Conservation (phyloP, 2,329 filamentous ascomycete genomes). For the Ascochyta clinopodiicola region DNA sequence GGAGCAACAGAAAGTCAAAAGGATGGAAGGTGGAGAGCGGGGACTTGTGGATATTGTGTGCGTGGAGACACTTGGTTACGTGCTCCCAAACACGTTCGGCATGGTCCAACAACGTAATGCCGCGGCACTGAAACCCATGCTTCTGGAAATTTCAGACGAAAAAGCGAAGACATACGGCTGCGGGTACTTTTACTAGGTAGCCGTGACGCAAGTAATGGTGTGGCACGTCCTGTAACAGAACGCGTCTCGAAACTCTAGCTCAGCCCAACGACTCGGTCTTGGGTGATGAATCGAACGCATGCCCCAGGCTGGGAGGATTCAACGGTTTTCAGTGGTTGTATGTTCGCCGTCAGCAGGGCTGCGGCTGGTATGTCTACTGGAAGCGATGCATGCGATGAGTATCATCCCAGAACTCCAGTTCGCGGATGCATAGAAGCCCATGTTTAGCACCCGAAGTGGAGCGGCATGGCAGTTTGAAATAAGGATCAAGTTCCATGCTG, state of each 20-base stretch:
- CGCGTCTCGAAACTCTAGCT: slow-evolving; percentile 14
- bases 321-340: neutral
- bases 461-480: slow-evolving; percentile 8
- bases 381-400: slow-evolving; percentile 2
- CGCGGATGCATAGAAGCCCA: neutral
- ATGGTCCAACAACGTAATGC: slow-evolving; percentile 13
- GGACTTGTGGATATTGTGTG: slow-evolving; percentile 10
- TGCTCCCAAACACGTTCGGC: slow-evolving; percentile 11
- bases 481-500: neutral
- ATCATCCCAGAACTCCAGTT: slow-evolving; percentile 12
- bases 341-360: slow-evolving; percentile 4
- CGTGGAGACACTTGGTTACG: slow-evolving; percentile 1
- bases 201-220: slow-evolving; percentile 10
- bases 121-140: slow-evolving; percentile 9
- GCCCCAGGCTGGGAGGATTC: slow-evolving; percentile 7
- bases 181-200: neutral
- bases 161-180: slow-evolving; percentile 1
- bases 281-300: slow-evolving; percentile 2
- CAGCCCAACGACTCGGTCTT: slow-evolving; percentile 11
- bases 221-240: slow-evolving; percentile 12
- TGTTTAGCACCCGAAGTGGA: neutral
- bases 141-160: slow-evolving; percentile 10
- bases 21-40: slow-evolving; percentile 4
- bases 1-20: neutral
- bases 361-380: neutral